phyloP scores from a whole-genome alignment of 768 basidiomycete species.

The Chiua virens region DNA sequence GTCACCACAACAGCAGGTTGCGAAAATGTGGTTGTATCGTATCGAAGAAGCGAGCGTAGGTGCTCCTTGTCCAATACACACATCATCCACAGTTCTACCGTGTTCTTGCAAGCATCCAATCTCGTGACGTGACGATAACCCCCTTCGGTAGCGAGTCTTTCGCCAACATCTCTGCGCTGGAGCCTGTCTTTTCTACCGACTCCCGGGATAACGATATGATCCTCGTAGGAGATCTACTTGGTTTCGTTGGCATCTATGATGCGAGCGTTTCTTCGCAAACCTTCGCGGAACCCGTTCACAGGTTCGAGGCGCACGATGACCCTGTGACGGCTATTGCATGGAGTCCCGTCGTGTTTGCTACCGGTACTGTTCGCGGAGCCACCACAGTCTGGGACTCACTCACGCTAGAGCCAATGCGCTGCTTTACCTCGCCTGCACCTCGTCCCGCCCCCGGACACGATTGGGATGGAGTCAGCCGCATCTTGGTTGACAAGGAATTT shows the following conservation, averaged over 20 bases:
- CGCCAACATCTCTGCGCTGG: conserved; percentile 50
- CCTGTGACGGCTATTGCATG: conserved; percentile 64
- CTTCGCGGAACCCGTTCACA: conserved; percentile 37
- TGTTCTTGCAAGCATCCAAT: conserved; percentile 36
- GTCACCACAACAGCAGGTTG: conserved; percentile 5
- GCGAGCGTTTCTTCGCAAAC: conserved; percentile 35
- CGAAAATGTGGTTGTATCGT: conserved; percentile 17
- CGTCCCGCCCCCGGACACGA: conserved; percentile 34
- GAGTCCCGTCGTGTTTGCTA: conserved; percentile 58
- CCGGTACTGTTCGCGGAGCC: conserved; percentile 63
- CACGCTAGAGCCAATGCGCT: conserved; percentile 55
- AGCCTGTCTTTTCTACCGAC: conserved; percentile 43
- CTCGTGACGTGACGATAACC: conserved; percentile 32
- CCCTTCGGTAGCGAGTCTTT: conserved; percentile 53
- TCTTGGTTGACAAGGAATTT: conserved; percentile 53
- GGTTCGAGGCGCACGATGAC: conserved; percentile 68
- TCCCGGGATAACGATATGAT: conserved; percentile 50
- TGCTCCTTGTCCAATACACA: conserved; percentile 51
- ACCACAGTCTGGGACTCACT: conserved; percentile 66
- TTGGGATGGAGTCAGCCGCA: conserved; percentile 50
- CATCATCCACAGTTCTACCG: conserved; percentile 55
- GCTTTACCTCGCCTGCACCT: conserved; percentile 50
- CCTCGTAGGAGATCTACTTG: conserved; percentile 63
- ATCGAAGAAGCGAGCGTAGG: conserved; percentile 2
- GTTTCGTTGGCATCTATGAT: conserved; percentile 61